phyloP scores from a whole-genome alignment of 2,329 filamentous ascomycete genomes.

The Claviceps sp. region DNA sequence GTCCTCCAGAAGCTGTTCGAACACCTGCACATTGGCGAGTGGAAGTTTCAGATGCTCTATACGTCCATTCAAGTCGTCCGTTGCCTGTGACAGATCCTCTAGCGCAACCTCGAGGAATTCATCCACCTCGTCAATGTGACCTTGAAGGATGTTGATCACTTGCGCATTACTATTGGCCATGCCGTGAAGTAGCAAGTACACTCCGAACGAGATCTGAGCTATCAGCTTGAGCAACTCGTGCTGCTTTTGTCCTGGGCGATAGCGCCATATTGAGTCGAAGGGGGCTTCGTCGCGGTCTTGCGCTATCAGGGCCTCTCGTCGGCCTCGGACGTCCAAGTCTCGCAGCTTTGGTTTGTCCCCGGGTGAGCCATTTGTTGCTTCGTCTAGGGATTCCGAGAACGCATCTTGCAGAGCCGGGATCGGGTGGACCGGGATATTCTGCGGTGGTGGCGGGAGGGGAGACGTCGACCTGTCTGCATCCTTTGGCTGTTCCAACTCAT shows the following conservation, averaged over 20 bases:
- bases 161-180: conserved; percentile 81
- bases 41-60: conserved; percentile 71
- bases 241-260: conserved; percentile 59
- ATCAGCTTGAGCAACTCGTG: conserved; percentile 85
- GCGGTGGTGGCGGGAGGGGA: conserved; percentile 6
- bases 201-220: conserved; percentile 85
- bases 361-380: conserved; percentile 43
- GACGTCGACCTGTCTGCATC: conserved; percentile 4
- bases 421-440: conserved; percentile 41
- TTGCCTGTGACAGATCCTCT: conserved; percentile 70
- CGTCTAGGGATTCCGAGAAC: conserved; percentile 69
- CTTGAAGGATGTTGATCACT: conserved; percentile 78
- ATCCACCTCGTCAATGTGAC: conserved; percentile 88
- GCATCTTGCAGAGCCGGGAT: conserved; percentile 65
- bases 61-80: conserved; percentile 65
- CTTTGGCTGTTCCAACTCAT: background rate
- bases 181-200: conserved; percentile 72
- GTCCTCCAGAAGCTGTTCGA: conserved; percentile 80
- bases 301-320: conserved; percentile 55
- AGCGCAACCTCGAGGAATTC: conserved; percentile 75
- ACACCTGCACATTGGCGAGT: conserved; percentile 67
- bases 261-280: conserved; percentile 63
- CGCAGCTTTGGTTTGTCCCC: conserved; percentile 37
- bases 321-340: conserved; percentile 42
- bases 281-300: conserved; percentile 55